Percentiles rank a stretch among this genome's conserved stretches.
Conservation (phyloP, 2,329 filamentous ascomycete genomes). For the Xylariaceae sp. region DNA sequence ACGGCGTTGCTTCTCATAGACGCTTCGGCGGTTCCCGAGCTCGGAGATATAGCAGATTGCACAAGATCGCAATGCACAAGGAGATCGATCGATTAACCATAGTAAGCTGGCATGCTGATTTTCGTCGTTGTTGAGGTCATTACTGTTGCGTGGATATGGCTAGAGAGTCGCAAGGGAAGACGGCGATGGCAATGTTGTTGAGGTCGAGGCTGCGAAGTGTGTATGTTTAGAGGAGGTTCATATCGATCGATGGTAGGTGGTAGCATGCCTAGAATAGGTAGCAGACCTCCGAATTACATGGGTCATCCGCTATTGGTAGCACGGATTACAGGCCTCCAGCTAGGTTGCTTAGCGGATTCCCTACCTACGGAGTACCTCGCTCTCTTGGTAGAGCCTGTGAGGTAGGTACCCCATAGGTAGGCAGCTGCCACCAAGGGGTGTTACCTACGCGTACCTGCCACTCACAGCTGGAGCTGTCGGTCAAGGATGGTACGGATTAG, state of each 20-base stretch:
- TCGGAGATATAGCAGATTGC: constrained; percentile 1
- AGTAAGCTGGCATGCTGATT: background rate
- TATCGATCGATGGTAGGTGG: too few species aligned
- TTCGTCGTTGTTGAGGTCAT: background rate
- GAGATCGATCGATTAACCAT: background rate
- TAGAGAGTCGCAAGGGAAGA: background rate
- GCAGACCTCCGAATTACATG: too few species aligned
- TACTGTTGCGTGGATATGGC: background rate
- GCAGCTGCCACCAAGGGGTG: too few species aligned
- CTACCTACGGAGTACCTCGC: too few species aligned
- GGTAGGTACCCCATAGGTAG: too few species aligned
- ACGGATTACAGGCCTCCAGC: too few species aligned
- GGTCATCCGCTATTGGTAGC: too few species aligned
- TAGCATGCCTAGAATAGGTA: too few species aligned
- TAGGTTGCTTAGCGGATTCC: too few species aligned
- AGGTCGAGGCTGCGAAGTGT: background rate
- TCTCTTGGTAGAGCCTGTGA: too few species aligned
- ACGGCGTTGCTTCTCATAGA: constrained; percentile 5
- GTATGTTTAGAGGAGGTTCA: background rate
- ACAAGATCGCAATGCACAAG: background rate
- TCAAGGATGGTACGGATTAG: background rate
- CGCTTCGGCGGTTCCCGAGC: background rate
- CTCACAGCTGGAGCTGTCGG: too few species aligned
- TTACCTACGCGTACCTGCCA: too few species aligned
- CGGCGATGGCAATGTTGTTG: background rate